Base-by-base conservation (phyloP, 2,329 filamentous ascomycete species). In the Chaetomium sp. region DNA sequence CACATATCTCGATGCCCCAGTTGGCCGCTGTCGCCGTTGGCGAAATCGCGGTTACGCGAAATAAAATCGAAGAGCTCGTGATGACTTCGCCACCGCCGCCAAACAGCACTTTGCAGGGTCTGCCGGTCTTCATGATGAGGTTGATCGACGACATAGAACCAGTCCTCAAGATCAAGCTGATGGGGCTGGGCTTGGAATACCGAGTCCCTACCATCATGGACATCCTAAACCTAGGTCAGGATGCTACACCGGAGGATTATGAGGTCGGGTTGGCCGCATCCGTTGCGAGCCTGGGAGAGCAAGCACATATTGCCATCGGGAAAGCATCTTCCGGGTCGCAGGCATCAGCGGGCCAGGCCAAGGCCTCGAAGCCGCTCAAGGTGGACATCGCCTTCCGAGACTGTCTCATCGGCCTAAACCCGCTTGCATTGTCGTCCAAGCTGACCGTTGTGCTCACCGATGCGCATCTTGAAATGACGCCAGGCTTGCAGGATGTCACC, bases 91-190 rank as follows among this genome's bases (percentile, higher is more conserved):
- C 69, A 64, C 75, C 73, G 29, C 71, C 70, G 62, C 74, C 71
- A 49, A 74, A 70, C 38, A 69, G 25, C 57, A 64, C 55, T 27
- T 68, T 54, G 62, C 73, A 67, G 65, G 74, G 68, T 2, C 67
- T 69, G 4, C 78, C 85, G 1, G 91, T 93, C 68, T 75, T 98
- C 60, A 97, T 96, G 88, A 86, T 91, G 65, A 86, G 95, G 57
- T 90, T 97, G 79, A 91, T 99, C 69, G 93, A 98, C 74, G 94
- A 98, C 74, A 91, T 96, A 78, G 94, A 98, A 68, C 94, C 96
- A 0, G 88, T 92, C 7, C 81, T 97, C 69, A 97, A 96, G 75
- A 76, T 97, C 64, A 96, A 96, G 74, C 79, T 98, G 50, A 91
- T 90, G 76, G 93, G 96, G 67, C 71, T 96, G 4, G 89, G 87